phyloP scores from a whole-genome alignment of 2,329 filamentous ascomycete species.

The Daldinia eschscholtzii region DNA sequence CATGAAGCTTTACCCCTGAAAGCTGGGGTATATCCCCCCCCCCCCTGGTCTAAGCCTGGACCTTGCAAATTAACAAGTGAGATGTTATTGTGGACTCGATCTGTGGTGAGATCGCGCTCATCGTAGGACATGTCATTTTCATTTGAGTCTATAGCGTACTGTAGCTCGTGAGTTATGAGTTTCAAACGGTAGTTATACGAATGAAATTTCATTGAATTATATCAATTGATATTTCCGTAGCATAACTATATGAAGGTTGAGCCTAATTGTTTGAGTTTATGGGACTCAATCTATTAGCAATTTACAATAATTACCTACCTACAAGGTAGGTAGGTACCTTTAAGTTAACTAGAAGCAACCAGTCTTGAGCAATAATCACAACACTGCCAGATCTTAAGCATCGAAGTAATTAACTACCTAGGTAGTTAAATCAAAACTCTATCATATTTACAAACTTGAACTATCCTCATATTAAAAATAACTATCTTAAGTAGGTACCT shows the following conservation, averaged over 20 bases:
- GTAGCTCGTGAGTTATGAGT: too few relatives aligned
- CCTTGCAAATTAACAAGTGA: conserved; percentile 10
- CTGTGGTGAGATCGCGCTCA: conserved; percentile 12
- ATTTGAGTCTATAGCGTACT: not conserved
- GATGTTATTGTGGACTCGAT: conserved; percentile 13
- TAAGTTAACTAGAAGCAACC: not conserved
- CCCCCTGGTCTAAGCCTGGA: conserved; percentile 10
- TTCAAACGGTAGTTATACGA: too few relatives aligned
- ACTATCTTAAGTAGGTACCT: not conserved
- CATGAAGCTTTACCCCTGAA: conserved; percentile 22
- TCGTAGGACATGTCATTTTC: not conserved
- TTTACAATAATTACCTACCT: not conserved
- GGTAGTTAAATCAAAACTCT: too few relatives aligned
- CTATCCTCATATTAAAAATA: not conserved
- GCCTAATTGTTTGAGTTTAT: too few relatives aligned
- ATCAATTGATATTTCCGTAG: too few relatives aligned
- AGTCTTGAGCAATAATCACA: too few relatives aligned
- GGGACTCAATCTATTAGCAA: not conserved
- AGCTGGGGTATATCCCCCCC: conserved; percentile 18
- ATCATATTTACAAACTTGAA: too few relatives aligned
- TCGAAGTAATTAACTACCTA: too few relatives aligned
- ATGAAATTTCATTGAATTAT: too few relatives aligned
- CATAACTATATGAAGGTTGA: too few relatives aligned
- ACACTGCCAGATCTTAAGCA: too few relatives aligned
- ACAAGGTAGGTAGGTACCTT: too few relatives aligned